A percentile compares a stretch with the other conserved stretches of the same genome.
phyloP scores from a whole-genome alignment of 2,329 filamentous ascomycete species.

The Aureobasidium musti region DNA sequence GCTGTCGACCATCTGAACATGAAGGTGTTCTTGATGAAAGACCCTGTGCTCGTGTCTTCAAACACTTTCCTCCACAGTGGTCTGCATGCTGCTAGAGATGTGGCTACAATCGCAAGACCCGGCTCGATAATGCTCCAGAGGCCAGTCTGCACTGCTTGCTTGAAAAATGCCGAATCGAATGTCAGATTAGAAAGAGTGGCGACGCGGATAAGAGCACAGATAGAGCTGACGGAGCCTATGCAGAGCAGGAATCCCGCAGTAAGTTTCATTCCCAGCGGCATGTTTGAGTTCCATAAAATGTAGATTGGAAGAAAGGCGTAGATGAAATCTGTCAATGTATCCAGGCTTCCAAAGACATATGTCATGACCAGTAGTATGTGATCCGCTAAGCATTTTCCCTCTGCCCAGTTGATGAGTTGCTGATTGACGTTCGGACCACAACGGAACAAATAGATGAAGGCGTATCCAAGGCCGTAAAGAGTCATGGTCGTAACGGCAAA shows the following conservation, averaged over 20 bases:
- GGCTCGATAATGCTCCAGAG: constrained; percentile 41
- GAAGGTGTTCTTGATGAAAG: constrained; percentile 2
- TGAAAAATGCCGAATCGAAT: constrained; percentile 35
- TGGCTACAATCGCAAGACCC: constrained; percentile 40
- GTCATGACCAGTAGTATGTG: constrained; percentile 33
- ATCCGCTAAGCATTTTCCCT: constrained; percentile 32
- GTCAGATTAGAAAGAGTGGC: constrained; percentile 33
- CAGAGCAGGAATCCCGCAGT: constrained; percentile 46
- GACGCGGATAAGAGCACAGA: constrained; percentile 35
- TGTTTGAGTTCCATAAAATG: constrained; percentile 46
- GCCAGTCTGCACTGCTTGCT: constrained; percentile 34
- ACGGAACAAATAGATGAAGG: constrained; percentile 38
- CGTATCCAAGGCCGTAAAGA: constrained; percentile 42
- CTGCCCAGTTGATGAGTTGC: constrained; percentile 32
- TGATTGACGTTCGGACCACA: constrained; percentile 37
- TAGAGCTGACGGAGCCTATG: constrained; percentile 40
- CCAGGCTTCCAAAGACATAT: constrained; percentile 38
- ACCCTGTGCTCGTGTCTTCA: constrained; percentile 23
- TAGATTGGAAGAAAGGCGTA: constrained; percentile 45
- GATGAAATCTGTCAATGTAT: constrained; percentile 43
- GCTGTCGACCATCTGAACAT: constrained; percentile 3
- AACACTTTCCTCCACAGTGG: constrained; percentile 35
- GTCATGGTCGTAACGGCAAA: constrained; percentile 33
- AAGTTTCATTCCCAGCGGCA: constrained; percentile 47
- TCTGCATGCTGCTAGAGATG: constrained; percentile 39